Conservation (phyloP, 225 moss, liverwort and hornwort genomes). For the Climacium dendroides region DNA sequence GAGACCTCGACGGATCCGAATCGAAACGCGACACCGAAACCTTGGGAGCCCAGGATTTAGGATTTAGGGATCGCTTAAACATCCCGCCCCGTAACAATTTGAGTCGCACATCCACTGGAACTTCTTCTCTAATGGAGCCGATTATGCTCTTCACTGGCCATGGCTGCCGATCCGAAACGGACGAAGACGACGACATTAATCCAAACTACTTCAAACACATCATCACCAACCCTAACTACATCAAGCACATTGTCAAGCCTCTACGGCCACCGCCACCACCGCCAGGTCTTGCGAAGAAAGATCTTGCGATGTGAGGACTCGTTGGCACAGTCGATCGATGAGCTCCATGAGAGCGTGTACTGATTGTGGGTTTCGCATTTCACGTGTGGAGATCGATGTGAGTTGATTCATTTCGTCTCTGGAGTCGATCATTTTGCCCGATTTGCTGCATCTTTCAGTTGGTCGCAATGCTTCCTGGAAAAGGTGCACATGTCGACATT, state of each 20-base stretch:
- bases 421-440: background rate
- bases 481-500: background rate
- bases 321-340: background rate
- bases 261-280: background rate
- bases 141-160: conserved; percentile 19
- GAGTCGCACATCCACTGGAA: background rate
- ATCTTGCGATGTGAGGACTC: too few species aligned
- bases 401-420: background rate
- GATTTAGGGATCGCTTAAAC: background rate
- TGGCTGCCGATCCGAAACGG: conserved; percentile 8
- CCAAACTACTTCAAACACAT: conserved; percentile 23
- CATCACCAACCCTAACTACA: background rate
- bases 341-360: background rate
- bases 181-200: conserved; percentile 13
- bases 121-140: conserved; percentile 2
- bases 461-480: background rate
- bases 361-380: background rate
- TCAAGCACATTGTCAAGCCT: background rate
- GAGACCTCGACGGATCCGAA: background rate
- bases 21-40: background rate
- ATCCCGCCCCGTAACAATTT: background rate
- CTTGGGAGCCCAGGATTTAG: background rate
- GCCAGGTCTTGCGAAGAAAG: background rate
- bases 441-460: background rate
- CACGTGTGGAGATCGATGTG: background rate